Base-by-base conservation (phyloP, 495 filamentous ascomycete genomes). In the Paragyromitra xinjiangensis region DNA sequence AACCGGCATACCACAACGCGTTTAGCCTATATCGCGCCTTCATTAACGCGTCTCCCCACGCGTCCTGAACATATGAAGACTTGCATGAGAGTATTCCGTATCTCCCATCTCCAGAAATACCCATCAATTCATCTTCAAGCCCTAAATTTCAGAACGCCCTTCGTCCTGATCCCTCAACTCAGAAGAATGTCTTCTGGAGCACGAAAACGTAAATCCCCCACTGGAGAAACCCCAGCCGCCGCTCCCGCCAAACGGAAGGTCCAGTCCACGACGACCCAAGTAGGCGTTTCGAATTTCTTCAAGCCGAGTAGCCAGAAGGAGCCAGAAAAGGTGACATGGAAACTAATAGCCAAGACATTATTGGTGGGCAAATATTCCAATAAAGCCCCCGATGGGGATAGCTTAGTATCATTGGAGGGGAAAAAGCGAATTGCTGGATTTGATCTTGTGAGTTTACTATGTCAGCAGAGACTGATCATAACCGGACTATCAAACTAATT, bases 261-360 rank as follows among this genome's bases (percentile, higher is more conserved):
- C 19, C 64, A 71, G 44, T 79, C 77, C 4, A 56, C 77, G 9
- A 65, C 77, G 8, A 79, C 77, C 14, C 86, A 93, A 86, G 84
- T 77, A 34, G 86, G 91, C 0, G 90, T 96, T 9, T 87, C 91
- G 12, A 93, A 87, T 45, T 99, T 99, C 85, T 99, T 99, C 85
- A 97, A 91, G 0, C 94, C 95, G 0, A 81, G 87, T 0, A 97
- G 94, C 5, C 87, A 97, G 81, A 98, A 97, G 84, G 89, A 91
- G 59, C 93, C 92, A 4, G 91, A 93, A 40, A 89, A 88, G 45
- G 89, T 91, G 37, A 87, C 84, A n/a, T 98, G 96, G 93, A 85
- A 87, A 34, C 86, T 89, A 44, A 79, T 92, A 9, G 90, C 88
- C 75, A 90, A 86, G 11, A 93, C 90, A 19, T 83, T 98, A 6